Evolutionary conservation across 768 basidiomycete genomes (phyloP).

Genomic region (Mrakia gelida): DNA sequence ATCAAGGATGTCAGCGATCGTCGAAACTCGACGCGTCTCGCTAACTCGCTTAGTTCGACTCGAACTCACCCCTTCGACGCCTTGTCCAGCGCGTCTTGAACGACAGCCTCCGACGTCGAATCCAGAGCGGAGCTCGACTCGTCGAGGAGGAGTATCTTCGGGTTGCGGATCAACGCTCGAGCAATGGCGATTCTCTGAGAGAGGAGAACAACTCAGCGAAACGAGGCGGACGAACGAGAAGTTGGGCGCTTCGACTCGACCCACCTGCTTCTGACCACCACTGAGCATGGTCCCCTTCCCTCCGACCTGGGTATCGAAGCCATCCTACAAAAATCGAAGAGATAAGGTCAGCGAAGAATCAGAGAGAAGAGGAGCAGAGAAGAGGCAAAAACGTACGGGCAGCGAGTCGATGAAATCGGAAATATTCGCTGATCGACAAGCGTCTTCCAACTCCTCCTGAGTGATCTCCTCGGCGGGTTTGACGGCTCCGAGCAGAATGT

Average conservation of each 20-base stretch:
- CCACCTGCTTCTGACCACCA: slow-evolving; percentile 20
- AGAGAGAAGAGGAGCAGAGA: not conserved
- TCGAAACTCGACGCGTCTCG: no score
- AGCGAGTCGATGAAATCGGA: slow-evolving; percentile 37
- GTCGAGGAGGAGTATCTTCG: slow-evolving; percentile 34
- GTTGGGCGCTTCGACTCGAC: not conserved
- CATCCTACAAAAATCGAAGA: slow-evolving; percentile 1
- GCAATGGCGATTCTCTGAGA: slow-evolving; percentile 50
- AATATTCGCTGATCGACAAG: slow-evolving; percentile 45
- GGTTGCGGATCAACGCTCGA: slow-evolving; percentile 48
- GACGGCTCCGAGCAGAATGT: slow-evolving; percentile 48
- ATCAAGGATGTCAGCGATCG: no score
- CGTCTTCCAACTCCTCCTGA: slow-evolving; percentile 47
- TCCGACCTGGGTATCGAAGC: slow-evolving; percentile 30
- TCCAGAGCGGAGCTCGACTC: slow-evolving; percentile 31
- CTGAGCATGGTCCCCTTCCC: slow-evolving; percentile 27
- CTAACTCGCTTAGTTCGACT: no score
- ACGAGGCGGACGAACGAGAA: not conserved
- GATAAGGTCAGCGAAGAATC: slow-evolving; percentile 39
- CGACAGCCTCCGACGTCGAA: slow-evolving; percentile 26
- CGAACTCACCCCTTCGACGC: no score
- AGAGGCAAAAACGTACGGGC: not conserved
- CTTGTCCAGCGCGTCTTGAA: slow-evolving; percentile 56
- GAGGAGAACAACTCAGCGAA: not conserved
- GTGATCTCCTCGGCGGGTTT: slow-evolving; percentile 48